Evolutionary conservation across 2,329 filamentous ascomycete genomes (phyloP), one percentile per base, ranked within the genome.

Genomic region (Pseudopithomyces chartarum): DNA sequence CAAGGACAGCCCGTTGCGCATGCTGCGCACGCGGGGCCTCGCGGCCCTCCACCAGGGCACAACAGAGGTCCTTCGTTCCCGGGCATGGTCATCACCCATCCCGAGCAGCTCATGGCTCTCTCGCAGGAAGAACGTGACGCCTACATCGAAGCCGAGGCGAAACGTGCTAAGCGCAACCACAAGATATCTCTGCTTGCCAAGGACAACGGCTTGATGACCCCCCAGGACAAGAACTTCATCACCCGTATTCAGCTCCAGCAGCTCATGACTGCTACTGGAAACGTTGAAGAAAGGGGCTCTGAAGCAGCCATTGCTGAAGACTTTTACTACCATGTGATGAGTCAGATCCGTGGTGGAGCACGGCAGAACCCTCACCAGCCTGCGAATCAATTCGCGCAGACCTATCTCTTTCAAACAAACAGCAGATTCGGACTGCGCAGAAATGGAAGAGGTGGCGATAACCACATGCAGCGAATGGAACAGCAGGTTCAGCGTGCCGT

Each of bases 141-240:
- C 1, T 95, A 93, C 71, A 77, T 98, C 52, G 88, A 92, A 62
- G 93, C 97, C 74, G 95, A 99, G 76, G 93, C 93, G 0, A 95
- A 93, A 78, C 88, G 95, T 49, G 93, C 95, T 6, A 99, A 99
- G 82, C 87, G 95, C 40, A 98, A 99, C 72, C 94, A 98, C 80
- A 99, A 99, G 81, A 98, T 99, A 60, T 94, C 93, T 79, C 82
- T 96, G 40, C 80, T 97, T 52, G 96, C 92, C 22, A 92, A 92
- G 78, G 92, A 96, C 68, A 99, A 99, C 70, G 95, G 95, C 22
- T 80, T 99, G 59, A 99, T 99, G 95, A 99, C 95, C 3, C 95
- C 95, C 0, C 94, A 98, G 73, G 95, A 99, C 78, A 99, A 99
- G 83, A 99, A 97, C 74, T 99, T 98, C 78, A 97, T 99, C 64